phyloP scores from a whole-genome alignment of 2,329 filamentous ascomycete genomes.

The Colletotrichum viniferum region DNA sequence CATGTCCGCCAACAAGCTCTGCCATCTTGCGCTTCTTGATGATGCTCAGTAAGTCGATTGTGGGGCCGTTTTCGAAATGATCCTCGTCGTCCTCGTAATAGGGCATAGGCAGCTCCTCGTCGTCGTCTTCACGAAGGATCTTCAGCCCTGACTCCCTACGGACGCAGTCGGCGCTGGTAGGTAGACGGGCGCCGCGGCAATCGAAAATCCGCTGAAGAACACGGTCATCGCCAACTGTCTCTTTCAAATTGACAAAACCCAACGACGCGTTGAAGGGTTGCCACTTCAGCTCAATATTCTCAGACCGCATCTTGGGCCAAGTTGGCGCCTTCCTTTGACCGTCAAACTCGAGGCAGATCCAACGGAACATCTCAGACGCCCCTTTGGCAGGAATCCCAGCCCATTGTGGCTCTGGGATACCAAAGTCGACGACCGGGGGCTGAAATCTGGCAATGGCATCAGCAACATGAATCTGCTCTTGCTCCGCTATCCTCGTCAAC shows the following conservation, averaged over 20 bases:
- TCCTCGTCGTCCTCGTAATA: not conserved
- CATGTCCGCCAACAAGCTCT: not conserved
- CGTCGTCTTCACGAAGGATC: not conserved
- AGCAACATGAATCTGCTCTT: constrained; percentile 31
- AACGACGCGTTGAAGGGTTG: not conserved
- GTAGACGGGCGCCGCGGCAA: not conserved
- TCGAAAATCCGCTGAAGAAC: not conserved
- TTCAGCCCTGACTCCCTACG: not conserved
- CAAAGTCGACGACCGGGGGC: constrained; percentile 32
- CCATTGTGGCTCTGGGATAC: constrained; percentile 29
- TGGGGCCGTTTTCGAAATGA: not conserved
- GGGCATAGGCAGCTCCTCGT: not conserved
- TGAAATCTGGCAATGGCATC: constrained; percentile 30
- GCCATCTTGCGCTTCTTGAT: not conserved
- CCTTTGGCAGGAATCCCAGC: not conserved
- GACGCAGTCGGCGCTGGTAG: not conserved
- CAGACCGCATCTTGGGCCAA: constrained; percentile 19
- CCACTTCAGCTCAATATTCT: not conserved
- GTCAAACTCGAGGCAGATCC: constrained; percentile 1
- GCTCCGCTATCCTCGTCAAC: constrained; percentile 22
- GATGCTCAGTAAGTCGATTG: not conserved
- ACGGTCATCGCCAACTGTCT: not conserved
- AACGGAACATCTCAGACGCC: constrained; percentile 28
- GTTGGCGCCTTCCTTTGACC: not conserved
- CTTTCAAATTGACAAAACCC: not conserved